phyloP scores from a whole-genome alignment of 352 stramenopile species.

The Stephanocyclus meneghinianus region DNA sequence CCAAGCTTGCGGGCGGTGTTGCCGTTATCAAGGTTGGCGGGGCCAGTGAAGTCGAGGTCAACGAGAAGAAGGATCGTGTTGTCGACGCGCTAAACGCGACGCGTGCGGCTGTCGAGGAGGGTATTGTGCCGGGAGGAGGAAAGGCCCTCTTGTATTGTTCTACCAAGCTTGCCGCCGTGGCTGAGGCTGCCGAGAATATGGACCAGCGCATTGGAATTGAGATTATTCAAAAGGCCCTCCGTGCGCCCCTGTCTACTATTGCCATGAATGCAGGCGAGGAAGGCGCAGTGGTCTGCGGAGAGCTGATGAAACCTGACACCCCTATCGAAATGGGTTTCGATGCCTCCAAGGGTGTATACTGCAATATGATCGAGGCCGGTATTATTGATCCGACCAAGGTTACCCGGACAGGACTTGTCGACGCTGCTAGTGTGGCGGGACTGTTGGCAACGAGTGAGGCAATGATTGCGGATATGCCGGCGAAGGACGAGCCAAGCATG shows the following conservation, averaged over 20 bases:
- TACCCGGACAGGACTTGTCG: constrained; percentile 95
- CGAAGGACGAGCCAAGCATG: constrained; percentile 75
- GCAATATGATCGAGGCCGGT: constrained; percentile 96
- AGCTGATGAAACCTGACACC: constrained; percentile 95
- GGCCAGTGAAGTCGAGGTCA: constrained; percentile 97
- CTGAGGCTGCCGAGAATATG: constrained; percentile 87
- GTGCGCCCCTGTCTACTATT: constrained; percentile 94
- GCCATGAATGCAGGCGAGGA: constrained; percentile 97
- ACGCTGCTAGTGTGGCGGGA: constrained; percentile 97
- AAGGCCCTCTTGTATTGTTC: constrained; percentile 96
- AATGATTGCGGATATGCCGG: constrained; percentile 95
- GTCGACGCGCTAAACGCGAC: constrained; percentile 99
- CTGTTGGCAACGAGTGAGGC: constrained; percentile 99
- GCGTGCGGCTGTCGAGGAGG: constrained; percentile 96
- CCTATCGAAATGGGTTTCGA: constrained; percentile 93
- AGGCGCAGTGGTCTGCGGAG: constrained; percentile 97
- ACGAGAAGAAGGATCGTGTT: constrained; percentile 99
- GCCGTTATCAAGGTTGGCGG: constrained; percentile 99
- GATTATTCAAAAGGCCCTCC: constrained; percentile 93
- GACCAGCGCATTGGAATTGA: constrained; percentile 97
- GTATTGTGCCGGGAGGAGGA: constrained; percentile 98
- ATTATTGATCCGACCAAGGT: constrained; percentile 99
- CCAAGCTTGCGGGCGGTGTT: constrained; percentile 98
- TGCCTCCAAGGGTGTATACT: constrained; percentile 95
- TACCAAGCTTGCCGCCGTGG: constrained; percentile 87